Evolutionary conservation across 495 filamentous ascomycete genomes (phyloP).

Genomic region (Aspergillus sclerotiicarbonarius): DNA sequence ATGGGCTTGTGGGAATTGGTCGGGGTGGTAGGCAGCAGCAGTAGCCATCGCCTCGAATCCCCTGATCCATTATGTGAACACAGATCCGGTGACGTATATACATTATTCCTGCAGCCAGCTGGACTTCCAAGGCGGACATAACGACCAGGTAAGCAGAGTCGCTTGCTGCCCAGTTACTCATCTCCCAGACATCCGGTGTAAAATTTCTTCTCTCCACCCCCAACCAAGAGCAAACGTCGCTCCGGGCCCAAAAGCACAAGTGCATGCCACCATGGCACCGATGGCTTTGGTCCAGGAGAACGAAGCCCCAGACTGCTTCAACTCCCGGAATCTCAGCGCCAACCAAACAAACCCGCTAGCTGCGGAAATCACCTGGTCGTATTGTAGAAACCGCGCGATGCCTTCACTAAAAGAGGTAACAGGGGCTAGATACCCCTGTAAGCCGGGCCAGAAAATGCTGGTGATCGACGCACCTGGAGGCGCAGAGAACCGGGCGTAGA

Average conservation of each 20-base stretch:
- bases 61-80: no score
- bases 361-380: slow-evolving; percentile 19
- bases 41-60: no score
- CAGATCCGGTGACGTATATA: no score
- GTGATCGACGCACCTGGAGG: slow-evolving; percentile 5
- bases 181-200: no score
- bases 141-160: background rate
- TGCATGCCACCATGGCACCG: slow-evolving; percentile 1
- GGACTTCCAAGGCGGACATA: no score
- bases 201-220: slow-evolving; percentile 25
- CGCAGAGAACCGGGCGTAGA: slow-evolving; percentile 2
- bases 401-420: slow-evolving; percentile 12
- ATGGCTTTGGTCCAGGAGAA: slow-evolving; percentile 13
- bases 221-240: slow-evolving; percentile 22
- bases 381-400: slow-evolving; percentile 15
- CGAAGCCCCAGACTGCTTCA: slow-evolving; percentile 10
- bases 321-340: slow-evolving; percentile 15
- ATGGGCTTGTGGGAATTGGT: no score
- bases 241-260: slow-evolving; percentile 16
- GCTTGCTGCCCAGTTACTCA: no score
- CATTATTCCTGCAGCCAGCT: no score
- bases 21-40: no score
- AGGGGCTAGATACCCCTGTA: background rate
- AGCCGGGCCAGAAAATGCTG: slow-evolving; percentile 5
- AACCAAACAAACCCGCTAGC: slow-evolving; percentile 16